phyloP scores from a whole-genome alignment of 1,284 basidiomycete genomes.

The Cutaneotrichosporon cavernicola region DNA sequence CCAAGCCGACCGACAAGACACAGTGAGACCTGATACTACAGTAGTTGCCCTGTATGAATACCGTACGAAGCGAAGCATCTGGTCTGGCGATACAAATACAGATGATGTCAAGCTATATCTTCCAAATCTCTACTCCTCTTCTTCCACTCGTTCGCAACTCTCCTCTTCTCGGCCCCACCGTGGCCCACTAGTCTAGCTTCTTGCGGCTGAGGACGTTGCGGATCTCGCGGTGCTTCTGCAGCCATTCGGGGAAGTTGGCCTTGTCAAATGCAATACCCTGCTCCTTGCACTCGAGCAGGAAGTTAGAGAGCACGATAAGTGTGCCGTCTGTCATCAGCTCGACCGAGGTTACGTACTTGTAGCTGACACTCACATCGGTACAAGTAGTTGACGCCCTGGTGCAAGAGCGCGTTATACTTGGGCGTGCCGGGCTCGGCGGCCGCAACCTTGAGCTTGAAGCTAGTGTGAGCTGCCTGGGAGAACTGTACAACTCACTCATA shows the following conservation, averaged over 20 bases:
- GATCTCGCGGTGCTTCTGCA: slow-evolving; percentile 79
- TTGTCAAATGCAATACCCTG: slow-evolving; percentile 54
- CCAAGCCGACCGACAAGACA: slow-evolving; percentile 16
- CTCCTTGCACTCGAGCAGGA: slow-evolving; percentile 73
- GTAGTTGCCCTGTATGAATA: neutral
- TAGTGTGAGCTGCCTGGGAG: slow-evolving; percentile 40
- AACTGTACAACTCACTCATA: slow-evolving; percentile 66
- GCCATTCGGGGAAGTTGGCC: slow-evolving; percentile 71
- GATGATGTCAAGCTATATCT: neutral
- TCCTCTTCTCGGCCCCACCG: neutral
- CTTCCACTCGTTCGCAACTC: neutral
- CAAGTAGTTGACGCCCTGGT: slow-evolving; percentile 80
- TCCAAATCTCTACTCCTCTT: neutral
- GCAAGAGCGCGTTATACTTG: slow-evolving; percentile 72
- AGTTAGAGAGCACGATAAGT: slow-evolving; percentile 92
- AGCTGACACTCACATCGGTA: slow-evolving; percentile 52
- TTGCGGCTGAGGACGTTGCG: slow-evolving; percentile 69
- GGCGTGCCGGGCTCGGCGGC: slow-evolving; percentile 72
- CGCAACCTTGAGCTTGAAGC: slow-evolving; percentile 86
- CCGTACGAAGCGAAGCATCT: neutral
- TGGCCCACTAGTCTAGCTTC: slow-evolving; percentile 63
- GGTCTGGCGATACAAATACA: neutral
- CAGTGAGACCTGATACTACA: neutral
- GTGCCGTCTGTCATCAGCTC: slow-evolving; percentile 66
- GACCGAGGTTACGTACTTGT: neutral